phyloP scores from a whole-genome alignment of 768 basidiomycete genomes.

The Astraeus odoratus region DNA sequence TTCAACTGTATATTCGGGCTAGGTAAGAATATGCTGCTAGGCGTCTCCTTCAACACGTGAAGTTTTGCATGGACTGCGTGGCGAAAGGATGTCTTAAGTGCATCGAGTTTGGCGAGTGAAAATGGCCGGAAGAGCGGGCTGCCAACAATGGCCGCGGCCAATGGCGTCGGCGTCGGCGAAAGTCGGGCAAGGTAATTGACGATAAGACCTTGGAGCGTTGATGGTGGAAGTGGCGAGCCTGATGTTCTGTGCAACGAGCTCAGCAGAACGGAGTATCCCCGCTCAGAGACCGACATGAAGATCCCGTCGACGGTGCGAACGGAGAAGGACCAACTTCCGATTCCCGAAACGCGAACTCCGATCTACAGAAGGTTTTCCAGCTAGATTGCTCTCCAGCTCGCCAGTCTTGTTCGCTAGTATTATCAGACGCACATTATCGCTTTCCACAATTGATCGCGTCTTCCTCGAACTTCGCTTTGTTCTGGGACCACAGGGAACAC shows the following conservation, averaged over 20 bases:
- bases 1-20: constrained; percentile 35
- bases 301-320: background rate
- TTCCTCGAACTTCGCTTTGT: too few relatives aligned
- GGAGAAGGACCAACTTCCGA: background rate
- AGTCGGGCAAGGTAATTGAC: constrained; percentile 24
- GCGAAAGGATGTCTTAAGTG: constrained; percentile 23
- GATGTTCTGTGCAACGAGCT: constrained; percentile 22
- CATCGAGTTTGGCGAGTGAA: constrained; percentile 21
- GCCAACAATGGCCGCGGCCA: constrained; percentile 26
- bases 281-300: constrained; percentile 7
- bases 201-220: constrained; percentile 21
- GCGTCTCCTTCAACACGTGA: constrained; percentile 19
- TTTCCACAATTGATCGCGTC: too few relatives aligned
- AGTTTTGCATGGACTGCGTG: constrained; percentile 26
- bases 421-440: too few relatives aligned
- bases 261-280: constrained; percentile 20
- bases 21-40: constrained; percentile 25
- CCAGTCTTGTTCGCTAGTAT: too few relatives aligned
- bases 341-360: too few relatives aligned
- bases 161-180: constrained; percentile 24
- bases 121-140: constrained; percentile 26
- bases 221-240: constrained; percentile 8
- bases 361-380: too few relatives aligned
- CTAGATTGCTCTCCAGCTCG: too few relatives aligned
- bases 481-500: too few relatives aligned